Evolutionary conservation across 352 stramenopile genomes (phyloP).

Genomic region (Lagenidium giganteum): DNA sequence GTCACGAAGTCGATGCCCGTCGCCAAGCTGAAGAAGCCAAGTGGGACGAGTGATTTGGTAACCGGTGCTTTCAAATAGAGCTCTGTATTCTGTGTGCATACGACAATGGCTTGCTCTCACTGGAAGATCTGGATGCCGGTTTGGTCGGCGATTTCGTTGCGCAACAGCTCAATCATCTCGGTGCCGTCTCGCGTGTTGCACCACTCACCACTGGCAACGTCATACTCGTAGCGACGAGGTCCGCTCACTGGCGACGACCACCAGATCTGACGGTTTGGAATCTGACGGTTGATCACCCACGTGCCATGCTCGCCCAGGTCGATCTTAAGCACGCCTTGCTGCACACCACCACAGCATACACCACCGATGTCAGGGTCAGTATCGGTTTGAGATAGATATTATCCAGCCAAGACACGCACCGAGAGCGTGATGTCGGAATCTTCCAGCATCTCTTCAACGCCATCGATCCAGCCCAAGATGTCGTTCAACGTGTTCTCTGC

Average conservation of each 20-base stretch:
- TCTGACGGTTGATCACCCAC: constrained; percentile 98
- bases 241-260: constrained; percentile 95
- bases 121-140: constrained; percentile 80
- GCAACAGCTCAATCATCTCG: constrained; percentile 69
- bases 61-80: background rate
- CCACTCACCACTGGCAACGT: constrained; percentile 63
- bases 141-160: constrained; percentile 68
- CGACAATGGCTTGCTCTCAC: constrained; percentile 11
- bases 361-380: too few species aligned
- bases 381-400: too few species aligned
- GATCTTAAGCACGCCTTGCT: constrained; percentile 96
- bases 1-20: constrained; percentile 62
- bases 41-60: constrained; percentile 20
- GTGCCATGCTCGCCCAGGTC: constrained; percentile 91
- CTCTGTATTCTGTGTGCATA: background rate
- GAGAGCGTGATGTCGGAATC: constrained; percentile 77
- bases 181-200: constrained; percentile 76
- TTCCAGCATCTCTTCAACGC: constrained; percentile 82
- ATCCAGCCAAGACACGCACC: too few species aligned
- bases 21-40: background rate
- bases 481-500: constrained; percentile 67
- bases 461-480: constrained; percentile 76
- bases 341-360: constrained; percentile 3
- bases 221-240: constrained; percentile 87
- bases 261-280: constrained; percentile 96